Evolutionary conservation across 2,329 filamentous ascomycete species (phyloP), one percentile per base, ranked within the genome.

Genomic region (Malbranchea zuffiana): DNA sequence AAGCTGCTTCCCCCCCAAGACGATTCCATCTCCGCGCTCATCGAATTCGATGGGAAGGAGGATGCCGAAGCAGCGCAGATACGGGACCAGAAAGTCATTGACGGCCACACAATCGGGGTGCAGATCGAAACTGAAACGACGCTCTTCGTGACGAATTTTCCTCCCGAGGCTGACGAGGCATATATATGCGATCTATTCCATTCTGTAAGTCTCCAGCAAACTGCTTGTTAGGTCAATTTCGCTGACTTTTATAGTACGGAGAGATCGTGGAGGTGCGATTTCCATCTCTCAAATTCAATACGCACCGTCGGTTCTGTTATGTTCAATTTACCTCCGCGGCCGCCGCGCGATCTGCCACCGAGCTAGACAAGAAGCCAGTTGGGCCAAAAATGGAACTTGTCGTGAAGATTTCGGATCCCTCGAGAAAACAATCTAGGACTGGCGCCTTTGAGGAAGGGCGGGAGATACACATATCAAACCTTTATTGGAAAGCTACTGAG

Each of bases 261-360:
- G 76, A 88, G 28, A 78, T 98, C 38, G 69, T 93, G 38, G 83
- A 80, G 50, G 72, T 96, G 35, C 80, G 90, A 15, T 90, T 90
- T 62, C 90, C 90, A 2, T 94, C 85, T 39, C 72, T 98, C 35
- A 92, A 92, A 56, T 86, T 73, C 58, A 88, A 95, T 51, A 79
- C 80, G 1, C 79, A 83, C 49, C 82, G 90, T 20, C 80, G 90
- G 16, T 98, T 98, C 63, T 95, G 87, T 65, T 98, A 98, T 57
- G 71, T 95, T 5, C 84, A 92, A n/a, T 95, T 95, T 55, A 71
- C 77, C 32, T 75, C 76, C 20, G 60, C 71, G 2, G 68, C 70
- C n/a, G 72, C 74, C 35, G 83, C 86, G 1, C 69, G 75, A 25
- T 75, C 73, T 32, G 87, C 87, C 1, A 80, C 78, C 1, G 63